A percentile compares a stretch with the other conserved stretches of the same genome.
Conservation (phyloP, 129 eudicot species). For the Kitagawia praeruptora region DNA sequence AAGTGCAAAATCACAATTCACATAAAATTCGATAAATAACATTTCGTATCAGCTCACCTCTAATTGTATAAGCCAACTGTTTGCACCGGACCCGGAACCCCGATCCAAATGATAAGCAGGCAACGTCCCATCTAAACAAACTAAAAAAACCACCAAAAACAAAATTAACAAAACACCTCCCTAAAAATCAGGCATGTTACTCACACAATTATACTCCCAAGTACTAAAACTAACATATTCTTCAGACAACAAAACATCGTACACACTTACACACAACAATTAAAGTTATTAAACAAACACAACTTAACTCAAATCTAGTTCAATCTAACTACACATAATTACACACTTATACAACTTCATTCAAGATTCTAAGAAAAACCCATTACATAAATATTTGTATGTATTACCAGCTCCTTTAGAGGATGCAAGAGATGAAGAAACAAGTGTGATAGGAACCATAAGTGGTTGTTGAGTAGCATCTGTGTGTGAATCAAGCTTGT, state of each 20-base stretch:
- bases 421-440: neutral
- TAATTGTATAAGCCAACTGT: conserved; percentile 92
- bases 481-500: neutral
- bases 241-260: neutral
- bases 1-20: no score
- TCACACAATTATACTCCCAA: neutral
- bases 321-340: neutral
- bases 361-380: neutral
- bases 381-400: neutral
- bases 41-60: conserved; percentile 46
- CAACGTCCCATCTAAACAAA: conserved; percentile 92
- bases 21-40: neutral
- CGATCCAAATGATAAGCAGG: conserved; percentile 90
- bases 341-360: neutral
- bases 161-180: neutral
- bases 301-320: neutral
- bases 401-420: conserved; percentile 17
- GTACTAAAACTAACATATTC: neutral
- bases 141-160: conserved; percentile 27
- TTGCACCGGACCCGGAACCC: conserved; percentile 80
- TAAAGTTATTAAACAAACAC: neutral
- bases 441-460: conserved; percentile 8
- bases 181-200: conserved; percentile 8
- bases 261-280: neutral
- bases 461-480: conserved; percentile 5